Conservation (phyloP, 2,329 filamentous ascomycete species). For the Botrytis cinerea region DNA sequence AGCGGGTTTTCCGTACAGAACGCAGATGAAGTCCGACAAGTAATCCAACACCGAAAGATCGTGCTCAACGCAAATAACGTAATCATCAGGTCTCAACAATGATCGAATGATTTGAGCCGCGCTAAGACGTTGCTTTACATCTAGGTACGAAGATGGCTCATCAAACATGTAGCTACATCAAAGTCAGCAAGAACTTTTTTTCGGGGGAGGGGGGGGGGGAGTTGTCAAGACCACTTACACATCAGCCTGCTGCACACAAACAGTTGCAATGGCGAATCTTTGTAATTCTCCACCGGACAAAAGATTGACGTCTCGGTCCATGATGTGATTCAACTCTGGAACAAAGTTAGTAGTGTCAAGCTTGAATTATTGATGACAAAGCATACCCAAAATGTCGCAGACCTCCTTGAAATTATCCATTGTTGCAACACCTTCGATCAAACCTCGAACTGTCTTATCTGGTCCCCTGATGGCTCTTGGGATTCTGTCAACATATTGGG, state of each 20-base stretch:
- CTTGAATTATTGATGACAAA: background rate
- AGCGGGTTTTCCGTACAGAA: conserved; percentile 92
- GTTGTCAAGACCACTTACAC: conserved; percentile 54
- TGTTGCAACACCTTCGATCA: conserved; percentile 75
- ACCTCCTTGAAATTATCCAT: conserved; percentile 82
- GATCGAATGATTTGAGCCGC: conserved; percentile 92
- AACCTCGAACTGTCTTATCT: conserved; percentile 74
- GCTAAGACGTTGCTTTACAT: conserved; percentile 97
- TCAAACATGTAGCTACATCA: conserved; percentile 87
- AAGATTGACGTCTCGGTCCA: conserved; percentile 85
- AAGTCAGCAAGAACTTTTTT: conserved; percentile 7
- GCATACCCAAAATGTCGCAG: conserved; percentile 69
- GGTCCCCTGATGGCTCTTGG: conserved; percentile 85
- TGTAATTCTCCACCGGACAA: conserved; percentile 98
- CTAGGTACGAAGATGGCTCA: conserved; percentile 96
- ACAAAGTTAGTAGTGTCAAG: background rate
- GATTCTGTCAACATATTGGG: conserved; percentile 96
- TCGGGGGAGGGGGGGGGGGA: background rate
- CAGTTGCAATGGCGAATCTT: conserved; percentile 93
- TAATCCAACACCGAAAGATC: conserved; percentile 98
- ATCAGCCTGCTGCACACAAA: conserved; percentile 94
- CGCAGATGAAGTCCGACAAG: conserved; percentile 96
- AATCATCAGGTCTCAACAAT: conserved; percentile 84
- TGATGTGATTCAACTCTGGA: conserved; percentile 81
- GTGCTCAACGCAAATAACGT: conserved; percentile 98